These are phyloP conservation scores for Betula pendula DNA, from an alignment of 306 rosid species.

Conservation along the genomic window DNA sequence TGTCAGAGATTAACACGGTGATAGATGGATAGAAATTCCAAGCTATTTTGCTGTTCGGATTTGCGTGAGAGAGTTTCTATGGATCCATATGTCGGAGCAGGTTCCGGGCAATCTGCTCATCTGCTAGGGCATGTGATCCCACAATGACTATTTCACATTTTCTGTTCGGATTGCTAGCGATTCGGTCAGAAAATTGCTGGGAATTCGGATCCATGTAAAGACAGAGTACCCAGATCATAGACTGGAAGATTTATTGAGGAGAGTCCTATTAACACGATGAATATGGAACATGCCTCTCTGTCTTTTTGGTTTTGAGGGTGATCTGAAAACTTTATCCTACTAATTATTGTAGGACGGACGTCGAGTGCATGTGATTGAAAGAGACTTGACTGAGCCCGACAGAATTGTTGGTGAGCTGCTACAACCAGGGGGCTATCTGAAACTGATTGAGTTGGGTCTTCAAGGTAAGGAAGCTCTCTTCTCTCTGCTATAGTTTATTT, in stretches of 20 bases:
- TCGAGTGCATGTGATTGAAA: constrained; percentile 69
- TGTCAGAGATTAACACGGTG: too few species aligned
- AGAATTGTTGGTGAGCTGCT: constrained; percentile 87
- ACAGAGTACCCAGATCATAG: neutral
- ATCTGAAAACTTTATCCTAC: neutral
- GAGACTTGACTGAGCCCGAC: constrained; percentile 80
- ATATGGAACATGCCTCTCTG: too few species aligned
- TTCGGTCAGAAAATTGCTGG: too few species aligned
- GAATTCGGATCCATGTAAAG: neutral
- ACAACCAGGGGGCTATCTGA: constrained; percentile 92
- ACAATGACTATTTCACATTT: too few species aligned
- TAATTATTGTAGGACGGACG: constrained; percentile 64
- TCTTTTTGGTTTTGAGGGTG: constrained; percentile 7
- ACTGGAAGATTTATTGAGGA: neutral
- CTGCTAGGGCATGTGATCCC: too few species aligned
- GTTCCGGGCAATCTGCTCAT: too few species aligned
- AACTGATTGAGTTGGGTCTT: constrained; percentile 69
- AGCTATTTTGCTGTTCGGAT: too few species aligned
- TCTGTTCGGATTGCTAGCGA: too few species aligned
- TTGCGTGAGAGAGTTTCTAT: too few species aligned
- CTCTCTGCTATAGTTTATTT: neutral
- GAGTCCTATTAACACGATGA: too few species aligned
- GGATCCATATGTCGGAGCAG: too few species aligned
- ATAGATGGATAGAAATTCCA: too few species aligned
- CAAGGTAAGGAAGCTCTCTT: constrained; percentile 49